Evolutionary conservation across 495 filamentous ascomycete genomes (phyloP), one percentile per base, ranked within the genome.

Genomic region (Rhizodiscina lignyota): DNA sequence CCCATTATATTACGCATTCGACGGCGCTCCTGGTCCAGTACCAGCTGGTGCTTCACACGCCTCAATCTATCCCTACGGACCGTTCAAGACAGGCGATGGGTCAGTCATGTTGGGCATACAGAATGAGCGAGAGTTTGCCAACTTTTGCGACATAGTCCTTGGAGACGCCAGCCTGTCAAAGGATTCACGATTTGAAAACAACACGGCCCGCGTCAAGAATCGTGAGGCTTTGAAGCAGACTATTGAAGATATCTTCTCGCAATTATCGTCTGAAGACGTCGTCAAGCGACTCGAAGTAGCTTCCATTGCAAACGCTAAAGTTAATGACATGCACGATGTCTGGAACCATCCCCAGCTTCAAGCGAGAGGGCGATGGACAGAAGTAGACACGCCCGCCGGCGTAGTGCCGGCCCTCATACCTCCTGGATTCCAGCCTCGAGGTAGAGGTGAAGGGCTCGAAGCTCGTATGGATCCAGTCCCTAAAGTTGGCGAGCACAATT

Each of bases 101-200:
- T 56, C 61, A 0, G 61, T 69, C n/a, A 67, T 69, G 64, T 43
- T 69, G 13, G 65, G 64, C 0, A 60, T 69, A 20, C 65, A 69
- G 35, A 68, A 67, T 36, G 64, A 67, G 44, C 49, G 64, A 4
- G 65, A 68, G 45, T 68, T 62, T 63, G 46, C 40, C 8, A 63
- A 51, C 3, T 65, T 68, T 40, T 67, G 64, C 34, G 35, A 43
- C 1, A 40, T 44, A 13, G 61, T 67, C 4, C 48, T 66, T 4
- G 21, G 37, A 20, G 47, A 37, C 21, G 28, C 45, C 2, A 42
- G 41, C 2, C 26, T 48, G 20, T 8, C 33, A 11, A 20, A 39
- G 12, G 45, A 48, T 24, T 30, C 21, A 13, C 33, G 45, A 8
- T 48, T 48, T 24, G 21, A 26, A 5, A 48, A 26, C n/a, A 48